Evolutionary conservation across 768 basidiomycete species (phyloP).

Genomic region (Leccinum subgranulosum): DNA sequence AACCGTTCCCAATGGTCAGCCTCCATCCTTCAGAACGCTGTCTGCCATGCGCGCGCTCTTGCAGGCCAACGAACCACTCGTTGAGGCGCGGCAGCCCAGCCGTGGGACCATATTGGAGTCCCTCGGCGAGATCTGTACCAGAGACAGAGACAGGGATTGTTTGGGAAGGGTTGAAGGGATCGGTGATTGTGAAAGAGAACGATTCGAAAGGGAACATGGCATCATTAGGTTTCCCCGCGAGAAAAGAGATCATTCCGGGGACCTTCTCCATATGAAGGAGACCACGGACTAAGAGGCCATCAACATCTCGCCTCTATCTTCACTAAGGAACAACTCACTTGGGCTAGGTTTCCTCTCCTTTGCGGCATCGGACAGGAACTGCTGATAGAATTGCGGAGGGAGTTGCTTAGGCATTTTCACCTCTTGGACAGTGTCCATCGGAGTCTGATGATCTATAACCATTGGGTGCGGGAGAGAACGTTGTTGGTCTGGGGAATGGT

Average conservation of each 20-base stretch:
- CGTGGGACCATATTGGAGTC: conserved; percentile 77
- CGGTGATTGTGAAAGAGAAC: conserved; percentile 61
- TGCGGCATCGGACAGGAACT: conserved; percentile 60
- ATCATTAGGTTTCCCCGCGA: conserved; percentile 91
- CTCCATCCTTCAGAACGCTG: conserved; percentile 65
- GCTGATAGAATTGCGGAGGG: conserved; percentile 51
- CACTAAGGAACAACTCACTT: conserved; percentile 39
- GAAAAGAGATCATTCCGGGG: conserved; percentile 75
- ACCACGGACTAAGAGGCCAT: conserved; percentile 47
- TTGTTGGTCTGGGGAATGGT: not conserved
- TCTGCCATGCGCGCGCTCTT: conserved; percentile 67
- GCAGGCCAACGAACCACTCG: conserved; percentile 70
- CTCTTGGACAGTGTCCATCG: not conserved
- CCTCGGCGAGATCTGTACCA: conserved; percentile 57
- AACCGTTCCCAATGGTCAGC: conserved; percentile 75
- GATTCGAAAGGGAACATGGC: conserved; percentile 89
- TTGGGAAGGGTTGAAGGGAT: conserved; percentile 42
- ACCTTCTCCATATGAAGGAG: conserved; percentile 76
- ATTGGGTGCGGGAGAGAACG: conserved; percentile 3
- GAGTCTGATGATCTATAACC: not conserved
- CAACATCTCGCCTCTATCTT: not conserved
- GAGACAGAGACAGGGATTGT: conserved; percentile 53
- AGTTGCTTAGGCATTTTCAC: conserved; percentile 25
- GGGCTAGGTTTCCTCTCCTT: conserved; percentile 62
- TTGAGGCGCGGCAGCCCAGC: conserved; percentile 61